Evolutionary conservation across 2,329 filamentous ascomycete genomes (phyloP).

Genomic region (Septoria linicola): DNA sequence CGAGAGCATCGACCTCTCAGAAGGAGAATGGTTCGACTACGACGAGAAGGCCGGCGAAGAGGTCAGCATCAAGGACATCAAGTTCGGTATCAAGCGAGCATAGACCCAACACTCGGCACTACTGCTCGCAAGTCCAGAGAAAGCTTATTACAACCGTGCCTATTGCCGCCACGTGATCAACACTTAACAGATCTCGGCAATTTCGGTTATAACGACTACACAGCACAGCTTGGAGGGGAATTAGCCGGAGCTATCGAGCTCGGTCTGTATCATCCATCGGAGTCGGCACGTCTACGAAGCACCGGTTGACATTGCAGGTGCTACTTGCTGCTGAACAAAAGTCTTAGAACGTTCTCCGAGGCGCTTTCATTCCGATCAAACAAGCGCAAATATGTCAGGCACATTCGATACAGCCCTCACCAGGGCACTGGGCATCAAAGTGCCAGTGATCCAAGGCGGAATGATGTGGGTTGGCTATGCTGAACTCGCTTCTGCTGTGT

Average conservation of each 20-base stretch:
- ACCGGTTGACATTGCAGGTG: too few relatives aligned
- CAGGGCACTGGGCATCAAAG: constrained; percentile 58
- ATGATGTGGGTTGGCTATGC: constrained; percentile 84
- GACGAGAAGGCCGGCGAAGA: constrained; percentile 91
- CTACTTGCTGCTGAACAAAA: too few relatives aligned
- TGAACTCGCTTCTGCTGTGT: constrained; percentile 70
- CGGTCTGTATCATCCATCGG: too few relatives aligned
- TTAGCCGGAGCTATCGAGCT: too few relatives aligned
- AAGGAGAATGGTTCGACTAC: constrained; percentile 98
- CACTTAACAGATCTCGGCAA: not conserved
- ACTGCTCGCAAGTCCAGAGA: too few relatives aligned
- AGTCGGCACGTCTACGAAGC: too few relatives aligned
- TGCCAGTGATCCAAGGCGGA: constrained; percentile 78
- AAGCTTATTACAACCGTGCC: not conserved
- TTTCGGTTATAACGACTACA: not conserved
- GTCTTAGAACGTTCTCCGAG: too few relatives aligned
- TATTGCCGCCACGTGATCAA: not conserved
- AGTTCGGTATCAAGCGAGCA: constrained; percentile 77
- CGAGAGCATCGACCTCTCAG: constrained; percentile 72
- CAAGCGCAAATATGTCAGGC: constrained; percentile 49
- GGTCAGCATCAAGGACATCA: constrained; percentile 85
- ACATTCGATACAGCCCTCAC: constrained; percentile 63
- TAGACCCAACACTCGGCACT: too few relatives aligned
- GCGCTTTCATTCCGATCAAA: constrained; percentile 63
- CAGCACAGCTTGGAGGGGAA: too few relatives aligned